Conservation (phyloP, 2,329 filamentous ascomycete genomes). For the Arthrobotrys entomopaga region DNA sequence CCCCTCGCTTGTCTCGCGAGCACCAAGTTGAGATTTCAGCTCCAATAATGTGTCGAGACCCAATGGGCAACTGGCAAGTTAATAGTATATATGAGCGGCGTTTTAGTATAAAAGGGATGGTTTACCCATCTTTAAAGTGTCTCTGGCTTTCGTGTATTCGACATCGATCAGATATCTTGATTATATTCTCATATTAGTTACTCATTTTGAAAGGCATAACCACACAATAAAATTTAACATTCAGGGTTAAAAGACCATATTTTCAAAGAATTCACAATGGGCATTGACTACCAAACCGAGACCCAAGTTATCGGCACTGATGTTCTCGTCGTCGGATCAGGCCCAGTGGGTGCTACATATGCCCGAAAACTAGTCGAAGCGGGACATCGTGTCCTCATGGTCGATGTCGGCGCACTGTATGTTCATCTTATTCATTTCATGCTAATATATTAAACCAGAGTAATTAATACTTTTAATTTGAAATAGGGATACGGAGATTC, state of each 20-base stretch:
- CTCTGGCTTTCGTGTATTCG: no score
- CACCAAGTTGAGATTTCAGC: no score
- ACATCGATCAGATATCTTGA: no score
- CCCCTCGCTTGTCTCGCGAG: no score
- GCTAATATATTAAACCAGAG: constrained; percentile 30
- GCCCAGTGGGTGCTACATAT: constrained; percentile 58
- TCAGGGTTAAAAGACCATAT: not conserved
- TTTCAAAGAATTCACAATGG: constrained; percentile 22
- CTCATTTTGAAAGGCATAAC: no score
- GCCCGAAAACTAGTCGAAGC: constrained; percentile 56
- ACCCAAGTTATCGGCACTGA: constrained; percentile 24
- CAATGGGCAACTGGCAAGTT: no score
- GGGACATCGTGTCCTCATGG: constrained; percentile 56
- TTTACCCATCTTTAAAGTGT: no score
- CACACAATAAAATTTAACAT: no score
- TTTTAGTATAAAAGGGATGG: no score
- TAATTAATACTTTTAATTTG: constrained; percentile 1
- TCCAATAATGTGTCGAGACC: no score
- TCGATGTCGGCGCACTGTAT: constrained; percentile 58
- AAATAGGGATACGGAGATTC: constrained; percentile 49
- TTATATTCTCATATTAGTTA: no score
- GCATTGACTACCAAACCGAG: constrained; percentile 34
- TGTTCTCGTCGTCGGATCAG: constrained; percentile 58
- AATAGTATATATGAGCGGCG: no score
- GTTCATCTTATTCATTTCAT: constrained; percentile 9